Percentiles rank a stretch among this genome's conserved stretches.
Evolutionary conservation across 2,329 filamentous ascomycete genomes (phyloP).

Genomic region (Fusarium anthophilum): DNA sequence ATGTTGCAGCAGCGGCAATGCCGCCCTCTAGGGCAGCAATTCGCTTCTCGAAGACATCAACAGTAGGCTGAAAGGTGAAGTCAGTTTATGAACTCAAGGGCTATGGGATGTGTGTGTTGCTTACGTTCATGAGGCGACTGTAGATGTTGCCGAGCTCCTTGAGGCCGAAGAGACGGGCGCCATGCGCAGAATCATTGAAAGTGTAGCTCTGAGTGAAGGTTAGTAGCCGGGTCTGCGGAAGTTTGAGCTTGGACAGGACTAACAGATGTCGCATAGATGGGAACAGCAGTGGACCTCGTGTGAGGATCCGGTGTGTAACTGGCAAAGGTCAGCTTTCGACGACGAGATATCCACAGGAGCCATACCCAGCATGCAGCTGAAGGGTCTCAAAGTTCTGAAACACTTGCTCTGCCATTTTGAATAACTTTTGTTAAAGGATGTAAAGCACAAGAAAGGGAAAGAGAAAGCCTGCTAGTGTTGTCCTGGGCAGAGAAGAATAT

Average conservation of each 20-base stretch:
- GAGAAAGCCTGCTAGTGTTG: neutral
- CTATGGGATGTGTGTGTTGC: constrained; percentile 38
- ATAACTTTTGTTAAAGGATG: neutral
- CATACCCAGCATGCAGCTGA: constrained; percentile 85
- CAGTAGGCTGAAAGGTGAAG: constrained; percentile 71
- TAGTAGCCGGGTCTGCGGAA: fast-evolving
- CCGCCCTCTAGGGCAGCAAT: constrained; percentile 94
- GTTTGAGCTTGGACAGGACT: neutral
- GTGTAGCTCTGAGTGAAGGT: constrained; percentile 73
- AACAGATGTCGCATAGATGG: constrained; percentile 90
- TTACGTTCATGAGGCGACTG: constrained; percentile 92
- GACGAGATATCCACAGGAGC: neutral
- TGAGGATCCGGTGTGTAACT: constrained; percentile 64
- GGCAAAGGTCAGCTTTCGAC: constrained; percentile 18
- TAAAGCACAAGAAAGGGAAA: neutral
- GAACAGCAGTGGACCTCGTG: constrained; percentile 89
- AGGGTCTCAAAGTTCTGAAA: constrained; percentile 78
- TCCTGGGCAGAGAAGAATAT: neutral
- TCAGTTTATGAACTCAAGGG: neutral
- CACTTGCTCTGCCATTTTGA: neutral
- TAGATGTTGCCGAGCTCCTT: constrained; percentile 99
- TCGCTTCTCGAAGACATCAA: constrained; percentile 95
- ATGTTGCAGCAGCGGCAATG: constrained; percentile 82
- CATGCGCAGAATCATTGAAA: constrained; percentile 97
- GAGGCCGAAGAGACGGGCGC: constrained; percentile 92